Evolutionary conservation across 2,329 filamentous ascomycete genomes (phyloP).

Genomic region (Rachicladosporium sp.): DNA sequence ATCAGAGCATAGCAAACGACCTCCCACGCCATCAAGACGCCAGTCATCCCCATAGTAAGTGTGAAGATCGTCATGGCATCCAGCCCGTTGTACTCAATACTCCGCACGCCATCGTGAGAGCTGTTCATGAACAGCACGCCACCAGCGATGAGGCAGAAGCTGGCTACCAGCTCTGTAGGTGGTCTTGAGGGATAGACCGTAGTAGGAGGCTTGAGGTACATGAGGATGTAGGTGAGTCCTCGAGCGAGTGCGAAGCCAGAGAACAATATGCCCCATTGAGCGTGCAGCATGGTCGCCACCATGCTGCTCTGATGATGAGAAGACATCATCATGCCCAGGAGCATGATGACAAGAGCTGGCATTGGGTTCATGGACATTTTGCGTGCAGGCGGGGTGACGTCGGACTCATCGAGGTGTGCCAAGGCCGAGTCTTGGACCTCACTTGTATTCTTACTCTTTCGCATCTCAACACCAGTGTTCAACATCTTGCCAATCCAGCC

Average conservation of each 20-base stretch:
- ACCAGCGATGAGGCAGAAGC: slow-evolving; percentile 74
- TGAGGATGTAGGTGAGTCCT: slow-evolving; percentile 61
- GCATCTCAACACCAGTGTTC: slow-evolving; percentile 36
- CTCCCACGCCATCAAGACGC: slow-evolving; percentile 71
- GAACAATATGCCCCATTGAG: slow-evolving; percentile 78
- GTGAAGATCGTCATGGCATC: slow-evolving; percentile 88
- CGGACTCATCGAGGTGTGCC: slow-evolving; percentile 56
- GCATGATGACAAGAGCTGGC: slow-evolving; percentile 67
- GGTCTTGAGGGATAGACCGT: slow-evolving; percentile 70
- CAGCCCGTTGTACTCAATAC: slow-evolving; percentile 59
- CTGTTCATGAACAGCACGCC: slow-evolving; percentile 85
- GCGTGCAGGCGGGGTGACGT: slow-evolving; percentile 28
- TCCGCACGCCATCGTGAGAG: slow-evolving; percentile 52
- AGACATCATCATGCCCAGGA: slow-evolving; percentile 85
- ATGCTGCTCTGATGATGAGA: slow-evolving; percentile 71
- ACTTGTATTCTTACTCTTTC: slow-evolving; percentile 20
- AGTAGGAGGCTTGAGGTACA: slow-evolving; percentile 64
- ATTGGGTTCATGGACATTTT: slow-evolving; percentile 63
- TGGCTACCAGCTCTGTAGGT: slow-evolving; percentile 68
- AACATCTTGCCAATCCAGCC: slow-evolving; percentile 52
- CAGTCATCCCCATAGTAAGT: slow-evolving; percentile 67
- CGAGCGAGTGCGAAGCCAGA: slow-evolving; percentile 66
- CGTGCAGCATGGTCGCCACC: slow-evolving; percentile 79
- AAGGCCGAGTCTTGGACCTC: background rate
- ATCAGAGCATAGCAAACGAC: slow-evolving; percentile 66